Evolutionary conservation across 2,329 filamentous ascomycete species (phyloP).

Genomic region (Fonsecaea erecta): DNA sequence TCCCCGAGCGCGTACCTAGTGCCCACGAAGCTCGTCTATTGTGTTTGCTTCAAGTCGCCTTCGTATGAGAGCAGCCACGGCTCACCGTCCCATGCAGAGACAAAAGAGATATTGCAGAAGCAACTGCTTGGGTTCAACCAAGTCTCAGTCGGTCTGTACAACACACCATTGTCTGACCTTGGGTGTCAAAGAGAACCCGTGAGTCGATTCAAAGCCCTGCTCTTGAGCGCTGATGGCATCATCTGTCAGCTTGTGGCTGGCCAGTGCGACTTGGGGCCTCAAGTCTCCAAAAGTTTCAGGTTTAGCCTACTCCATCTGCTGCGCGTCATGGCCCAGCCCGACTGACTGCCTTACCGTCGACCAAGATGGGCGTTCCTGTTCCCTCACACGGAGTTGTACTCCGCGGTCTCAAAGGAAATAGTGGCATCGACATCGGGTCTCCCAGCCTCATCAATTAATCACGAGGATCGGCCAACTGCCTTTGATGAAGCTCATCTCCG

Average conservation of each 20-base stretch:
- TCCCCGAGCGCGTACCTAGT: background rate
- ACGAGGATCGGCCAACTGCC: background rate
- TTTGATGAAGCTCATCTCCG: background rate
- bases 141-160: slow-evolving; percentile 10
- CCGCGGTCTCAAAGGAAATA: background rate
- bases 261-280: slow-evolving; percentile 21
- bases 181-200: background rate
- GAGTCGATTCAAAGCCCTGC: slow-evolving; percentile 10
- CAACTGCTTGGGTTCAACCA: slow-evolving; percentile 6
- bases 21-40: background rate
- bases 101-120: background rate
- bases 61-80: background rate
- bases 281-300: slow-evolving; percentile 21
- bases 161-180: slow-evolving; percentile 10
- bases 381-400: background rate
- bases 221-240: slow-evolving; percentile 19
- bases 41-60: background rate
- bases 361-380: background rate
- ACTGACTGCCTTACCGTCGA: background rate
- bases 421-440: background rate
- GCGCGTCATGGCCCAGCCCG: slow-evolving; percentile 28
- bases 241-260: slow-evolving; percentile 31
- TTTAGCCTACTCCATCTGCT: slow-evolving; percentile 21
- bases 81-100: background rate
- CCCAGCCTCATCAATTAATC: background rate